Base-by-base conservation (phyloP, 202 grass and related monocot species). In the Panicum hallii region DNA sequence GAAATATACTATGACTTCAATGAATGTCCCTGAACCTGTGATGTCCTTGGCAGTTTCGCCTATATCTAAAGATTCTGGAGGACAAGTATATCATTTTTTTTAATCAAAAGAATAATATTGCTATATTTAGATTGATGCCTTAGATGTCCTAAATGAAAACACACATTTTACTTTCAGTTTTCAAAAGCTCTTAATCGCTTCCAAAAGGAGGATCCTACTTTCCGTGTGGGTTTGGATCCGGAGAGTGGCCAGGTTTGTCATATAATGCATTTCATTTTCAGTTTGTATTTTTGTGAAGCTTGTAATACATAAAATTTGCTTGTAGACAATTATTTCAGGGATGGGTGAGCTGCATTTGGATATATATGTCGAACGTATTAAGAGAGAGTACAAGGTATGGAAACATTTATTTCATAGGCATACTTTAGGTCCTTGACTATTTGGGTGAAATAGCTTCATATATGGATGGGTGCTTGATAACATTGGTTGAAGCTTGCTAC, bases 341-440 rank as follows among this genome's bases (percentile, higher is more conserved):
- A 99, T 99, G 96, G 96, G 96, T 74, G 96, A 99, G 72, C 77
- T 99, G 79, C 96, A 99, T 92, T 90, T 96, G 88, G 96, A 99
- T 90, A 95, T 99, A 67, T 99, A 99, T 89, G 93, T 99, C 76
- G 93, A 99, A 74, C 96, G 96, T 85, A 99, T 99, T 60, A 84
- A 65, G 75, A 92, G 96, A 81, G 96, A 99, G 53, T 99, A 99
- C 78, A 99, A 99, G 90, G 96, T 99, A 89, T 34, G 63, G 8
- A 54, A 36, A 63, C 26, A 19, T 67, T 48, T 77, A 40, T 12
- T 77, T 82, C 47, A 56, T 63, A 23, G 56, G 42, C 40, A 66
- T 72, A 41, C 30, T 82, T 82, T 52, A 38, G 32, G 50, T 32
- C 13, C 19, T 80, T 14, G 16, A 55, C 55, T 79, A 74, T 60